A percentile compares a stretch with the other conserved stretches of the same genome.
Evolutionary conservation across 768 basidiomycete species (phyloP).

Genomic region (Kwoniella dejecticola): DNA sequence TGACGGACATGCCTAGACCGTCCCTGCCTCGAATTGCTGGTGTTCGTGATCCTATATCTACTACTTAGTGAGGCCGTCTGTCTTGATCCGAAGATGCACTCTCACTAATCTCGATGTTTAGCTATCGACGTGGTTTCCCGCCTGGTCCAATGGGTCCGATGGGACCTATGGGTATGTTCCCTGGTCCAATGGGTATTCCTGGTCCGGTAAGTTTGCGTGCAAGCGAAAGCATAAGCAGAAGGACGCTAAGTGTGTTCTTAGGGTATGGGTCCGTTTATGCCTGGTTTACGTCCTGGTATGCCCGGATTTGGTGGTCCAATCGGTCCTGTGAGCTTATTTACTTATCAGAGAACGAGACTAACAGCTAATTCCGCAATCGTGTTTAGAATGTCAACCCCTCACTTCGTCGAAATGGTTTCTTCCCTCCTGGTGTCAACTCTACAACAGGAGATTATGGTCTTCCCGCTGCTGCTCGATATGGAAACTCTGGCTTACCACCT

Average conservation of each 20-base stretch:
- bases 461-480: slow-evolving; percentile 47
- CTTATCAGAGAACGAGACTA: background rate
- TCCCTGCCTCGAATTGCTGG: slow-evolving; percentile 51
- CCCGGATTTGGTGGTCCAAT: slow-evolving; percentile 53
- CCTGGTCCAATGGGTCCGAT: slow-evolving; percentile 50
- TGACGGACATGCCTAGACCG: slow-evolving; percentile 49
- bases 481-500: slow-evolving; percentile 30
- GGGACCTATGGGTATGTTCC: slow-evolving; percentile 49
- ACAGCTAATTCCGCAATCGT: background rate
- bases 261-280: slow-evolving; percentile 55
- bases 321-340: slow-evolving; percentile 40
- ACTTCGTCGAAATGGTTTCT: slow-evolving; percentile 51
- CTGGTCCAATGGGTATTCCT: slow-evolving; percentile 50
- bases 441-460: slow-evolving; percentile 51
- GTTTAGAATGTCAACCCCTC: slow-evolving; percentile 48
- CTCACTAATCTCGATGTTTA: slow-evolving; percentile 12
- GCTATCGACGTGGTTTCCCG: slow-evolving; percentile 52
- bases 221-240: background rate
- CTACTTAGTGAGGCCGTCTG: slow-evolving; percentile 53
- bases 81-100: background rate
- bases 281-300: slow-evolving; percentile 52
- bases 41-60: slow-evolving; percentile 54
- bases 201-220: slow-evolving; percentile 37
- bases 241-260: slow-evolving; percentile 11
- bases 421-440: slow-evolving; percentile 50